phyloP scores from a whole-genome alignment of 805 yeast species.

The Hemisphaericaspora nanyangensis region DNA sequence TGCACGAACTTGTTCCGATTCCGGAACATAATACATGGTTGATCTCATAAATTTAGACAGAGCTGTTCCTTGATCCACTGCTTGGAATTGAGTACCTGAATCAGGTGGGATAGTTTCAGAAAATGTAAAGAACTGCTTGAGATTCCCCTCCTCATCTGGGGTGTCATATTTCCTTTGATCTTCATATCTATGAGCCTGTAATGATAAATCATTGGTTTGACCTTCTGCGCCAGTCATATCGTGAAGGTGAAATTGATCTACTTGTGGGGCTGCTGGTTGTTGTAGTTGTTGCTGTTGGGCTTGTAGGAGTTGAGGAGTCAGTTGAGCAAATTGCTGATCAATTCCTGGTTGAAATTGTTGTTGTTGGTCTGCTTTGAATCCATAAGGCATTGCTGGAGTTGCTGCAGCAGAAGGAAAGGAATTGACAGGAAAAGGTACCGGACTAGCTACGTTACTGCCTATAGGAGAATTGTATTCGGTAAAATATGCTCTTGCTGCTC shows the following conservation, averaged over 20 bases:
- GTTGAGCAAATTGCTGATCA: neutral
- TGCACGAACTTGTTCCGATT: conserved; percentile 61
- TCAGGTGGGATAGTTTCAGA: conserved; percentile 80
- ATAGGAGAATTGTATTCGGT: conserved; percentile 15
- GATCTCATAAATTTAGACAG: conserved; percentile 76
- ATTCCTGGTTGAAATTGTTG: conserved; percentile 3
- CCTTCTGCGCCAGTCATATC: conserved; percentile 2
- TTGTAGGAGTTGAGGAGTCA: conserved; percentile 1
- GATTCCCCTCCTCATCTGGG: conserved; percentile 27
- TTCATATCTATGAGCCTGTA: conserved; percentile 14
- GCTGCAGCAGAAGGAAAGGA: neutral
- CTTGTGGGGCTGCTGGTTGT: conserved; percentile 1
- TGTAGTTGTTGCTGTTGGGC: conserved; percentile 1
- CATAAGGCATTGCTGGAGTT: neutral
- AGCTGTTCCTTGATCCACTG: conserved; percentile 80
- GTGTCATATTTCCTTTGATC: conserved; percentile 22
- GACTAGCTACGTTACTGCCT: conserved; percentile 2
- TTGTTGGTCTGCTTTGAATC: neutral
- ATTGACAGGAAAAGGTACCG: conserved; percentile 1
- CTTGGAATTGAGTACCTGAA: conserved; percentile 65
- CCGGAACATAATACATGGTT: conserved; percentile 81
- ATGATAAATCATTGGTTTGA: conserved; percentile 4
- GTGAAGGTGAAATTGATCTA: conserved; percentile 6
- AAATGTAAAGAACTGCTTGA: conserved; percentile 60
- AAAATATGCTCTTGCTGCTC: conserved; percentile 30